Conservation (phyloP, 1,284 basidiomycete species). For the Violaceomyces palustris region DNA sequence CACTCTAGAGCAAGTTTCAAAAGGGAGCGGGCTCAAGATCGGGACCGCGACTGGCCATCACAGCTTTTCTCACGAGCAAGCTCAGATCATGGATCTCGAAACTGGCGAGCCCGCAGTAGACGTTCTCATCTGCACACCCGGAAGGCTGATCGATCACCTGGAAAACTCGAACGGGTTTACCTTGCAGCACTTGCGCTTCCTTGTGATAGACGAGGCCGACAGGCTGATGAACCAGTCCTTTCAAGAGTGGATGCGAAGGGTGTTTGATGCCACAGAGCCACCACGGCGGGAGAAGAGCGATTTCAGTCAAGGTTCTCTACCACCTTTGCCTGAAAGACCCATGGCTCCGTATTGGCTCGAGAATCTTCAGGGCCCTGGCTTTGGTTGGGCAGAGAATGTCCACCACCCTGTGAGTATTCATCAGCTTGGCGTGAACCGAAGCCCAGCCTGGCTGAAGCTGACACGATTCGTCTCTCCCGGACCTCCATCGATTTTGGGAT, state of each 20-base stretch:
- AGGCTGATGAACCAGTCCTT: constrained; percentile 88
- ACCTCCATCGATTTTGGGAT: too few species aligned
- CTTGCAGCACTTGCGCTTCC: constrained; percentile 84
- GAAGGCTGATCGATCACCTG: constrained; percentile 88
- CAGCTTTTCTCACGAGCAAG: constrained; percentile 49
- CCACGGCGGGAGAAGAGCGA: too few species aligned
- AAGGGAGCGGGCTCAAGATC: constrained; percentile 81
- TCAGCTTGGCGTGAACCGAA: too few species aligned
- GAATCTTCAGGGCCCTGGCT: too few species aligned
- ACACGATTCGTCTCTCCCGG: too few species aligned
- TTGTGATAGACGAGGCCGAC: constrained; percentile 97
- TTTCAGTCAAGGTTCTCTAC: too few species aligned
- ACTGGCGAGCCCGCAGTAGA: constrained; percentile 64
- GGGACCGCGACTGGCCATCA: constrained; percentile 48
- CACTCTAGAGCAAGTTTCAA: constrained; percentile 69
- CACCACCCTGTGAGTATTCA: too few species aligned
- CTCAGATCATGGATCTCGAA: constrained; percentile 18
- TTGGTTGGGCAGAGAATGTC: too few species aligned
- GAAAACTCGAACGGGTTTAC: constrained; percentile 79
- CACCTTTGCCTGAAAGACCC: too few species aligned
- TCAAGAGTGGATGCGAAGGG: constrained; percentile 71
- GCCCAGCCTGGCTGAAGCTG: too few species aligned
- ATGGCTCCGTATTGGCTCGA: too few species aligned
- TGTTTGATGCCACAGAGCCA: constrained; percentile 29
- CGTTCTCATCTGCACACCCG: constrained; percentile 90